A percentile compares a stretch with the other conserved stretches of the same genome.
These are phyloP conservation scores for Aureobasidium musti DNA, from an alignment of 2,329 filamentous ascomycete species.

Conservation along the genomic window DNA sequence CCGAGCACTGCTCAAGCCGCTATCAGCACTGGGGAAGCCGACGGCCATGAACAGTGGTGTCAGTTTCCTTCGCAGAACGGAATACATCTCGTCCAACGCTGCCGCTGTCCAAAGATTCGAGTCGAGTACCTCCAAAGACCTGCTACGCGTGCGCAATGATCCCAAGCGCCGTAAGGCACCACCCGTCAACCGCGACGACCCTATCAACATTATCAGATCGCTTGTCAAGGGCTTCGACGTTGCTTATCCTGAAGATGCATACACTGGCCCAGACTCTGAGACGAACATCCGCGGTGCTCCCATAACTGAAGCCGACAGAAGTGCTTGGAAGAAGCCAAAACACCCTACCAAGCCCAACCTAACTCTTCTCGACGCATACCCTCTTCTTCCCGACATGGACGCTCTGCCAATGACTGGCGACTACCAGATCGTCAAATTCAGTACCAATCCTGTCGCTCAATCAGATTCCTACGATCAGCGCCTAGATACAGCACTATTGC, in stretches of 20 bases:
- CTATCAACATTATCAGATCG: constrained; percentile 61
- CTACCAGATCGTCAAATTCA: constrained; percentile 63
- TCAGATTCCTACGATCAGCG: constrained; percentile 58
- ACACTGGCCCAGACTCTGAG: constrained; percentile 66
- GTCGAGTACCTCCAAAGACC: constrained; percentile 56
- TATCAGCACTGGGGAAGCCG: constrained; percentile 82
- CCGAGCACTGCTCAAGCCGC: constrained; percentile 76
- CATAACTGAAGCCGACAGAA: constrained; percentile 55
- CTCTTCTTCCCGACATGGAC: constrained; percentile 62
- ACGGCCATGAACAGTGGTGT: constrained; percentile 75
- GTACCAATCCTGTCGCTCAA: constrained; percentile 57
- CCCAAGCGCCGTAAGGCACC: constrained; percentile 43
- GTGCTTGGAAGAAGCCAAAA: constrained; percentile 61
- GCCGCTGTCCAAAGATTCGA: constrained; percentile 50
- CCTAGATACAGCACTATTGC: constrained; percentile 60
- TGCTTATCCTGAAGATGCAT: constrained; percentile 63
- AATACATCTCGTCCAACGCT: constrained; percentile 74
- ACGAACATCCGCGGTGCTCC: constrained; percentile 57
- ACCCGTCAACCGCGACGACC: constrained; percentile 56
- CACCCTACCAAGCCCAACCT: constrained; percentile 61
- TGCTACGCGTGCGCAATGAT: constrained; percentile 49
- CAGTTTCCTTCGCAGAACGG: constrained; percentile 91
- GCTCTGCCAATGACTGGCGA: constrained; percentile 60
- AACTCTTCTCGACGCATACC: constrained; percentile 61
- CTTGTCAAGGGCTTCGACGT: constrained; percentile 66